Conservation (phyloP, 805 yeast genomes). For the Cyberlindnera samutprakarnensis region DNA sequence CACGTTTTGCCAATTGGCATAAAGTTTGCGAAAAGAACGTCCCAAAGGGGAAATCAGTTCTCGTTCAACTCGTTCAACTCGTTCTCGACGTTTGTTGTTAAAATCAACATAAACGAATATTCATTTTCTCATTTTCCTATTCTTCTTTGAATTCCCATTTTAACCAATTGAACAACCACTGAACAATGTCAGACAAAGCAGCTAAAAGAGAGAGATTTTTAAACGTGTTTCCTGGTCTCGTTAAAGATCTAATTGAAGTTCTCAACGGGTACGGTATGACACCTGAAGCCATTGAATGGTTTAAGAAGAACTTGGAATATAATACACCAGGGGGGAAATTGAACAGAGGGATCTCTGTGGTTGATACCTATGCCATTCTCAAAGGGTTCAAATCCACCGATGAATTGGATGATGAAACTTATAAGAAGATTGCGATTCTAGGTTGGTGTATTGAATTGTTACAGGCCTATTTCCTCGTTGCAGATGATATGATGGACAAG, state of each 20-base stretch:
- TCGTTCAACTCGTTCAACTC: too few relatives aligned
- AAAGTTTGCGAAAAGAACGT: too few relatives aligned
- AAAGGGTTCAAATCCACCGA: conserved; percentile 50
- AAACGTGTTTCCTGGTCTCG: conserved; percentile 67
- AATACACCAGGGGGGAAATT: conserved; percentile 96
- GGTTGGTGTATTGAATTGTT: conserved; percentile 95
- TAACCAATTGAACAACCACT: background rate
- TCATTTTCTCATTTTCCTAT: too few relatives aligned
- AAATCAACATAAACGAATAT: too few relatives aligned
- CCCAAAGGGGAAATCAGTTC: too few relatives aligned
- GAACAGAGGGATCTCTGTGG: conserved; percentile 92
- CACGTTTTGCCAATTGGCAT: too few relatives aligned
- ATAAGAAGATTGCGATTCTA: conserved; percentile 75
- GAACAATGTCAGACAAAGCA: conserved; percentile 19
- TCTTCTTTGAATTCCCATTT: too few relatives aligned
- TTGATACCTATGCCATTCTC: conserved; percentile 83
- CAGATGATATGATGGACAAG: conserved; percentile 98
- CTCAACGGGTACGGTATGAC: conserved; percentile 73
- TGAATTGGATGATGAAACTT: conserved; percentile 63
- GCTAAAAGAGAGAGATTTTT: conserved; percentile 47
- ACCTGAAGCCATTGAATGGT: conserved; percentile 81
- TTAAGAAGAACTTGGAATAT: conserved; percentile 60
- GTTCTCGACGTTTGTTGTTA: too few relatives aligned
- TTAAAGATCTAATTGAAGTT: conserved; percentile 61
- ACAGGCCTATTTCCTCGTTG: conserved; percentile 94